Percentiles rank a stretch among this genome's conserved stretches.
These are phyloP conservation scores for Fusarium sp. DNA, from an alignment of 2,329 filamentous ascomycete genomes.

Conservation along the genomic window DNA sequence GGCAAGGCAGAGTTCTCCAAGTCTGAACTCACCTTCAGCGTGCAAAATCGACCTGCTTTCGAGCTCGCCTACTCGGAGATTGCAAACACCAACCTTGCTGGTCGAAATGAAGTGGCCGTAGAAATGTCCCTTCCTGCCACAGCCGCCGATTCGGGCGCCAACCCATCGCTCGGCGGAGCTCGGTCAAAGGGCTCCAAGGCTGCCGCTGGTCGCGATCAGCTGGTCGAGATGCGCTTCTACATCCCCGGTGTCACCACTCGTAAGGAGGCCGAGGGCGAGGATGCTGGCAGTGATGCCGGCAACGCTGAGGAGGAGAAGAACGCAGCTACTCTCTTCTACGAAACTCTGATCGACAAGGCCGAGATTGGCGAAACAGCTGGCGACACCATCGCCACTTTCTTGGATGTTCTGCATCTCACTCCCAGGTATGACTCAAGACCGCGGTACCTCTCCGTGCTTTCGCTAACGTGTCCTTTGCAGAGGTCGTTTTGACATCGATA, in stretches of 20 bases:
- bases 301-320: slow-evolving; percentile 80
- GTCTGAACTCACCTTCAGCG: slow-evolving; percentile 94
- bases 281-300: slow-evolving; percentile 71
- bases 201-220: slow-evolving; percentile 87
- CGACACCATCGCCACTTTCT: slow-evolving; percentile 96
- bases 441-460: background rate
- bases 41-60: slow-evolving; percentile 95
- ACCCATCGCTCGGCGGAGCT: slow-evolving; percentile 79
- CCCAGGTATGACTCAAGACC: slow-evolving; percentile 71
- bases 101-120: slow-evolving; percentile 96
- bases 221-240: slow-evolving; percentile 99
- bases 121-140: slow-evolving; percentile 87
- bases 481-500: slow-evolving; percentile 99
- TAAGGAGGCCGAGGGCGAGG: slow-evolving; percentile 75
- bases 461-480: slow-evolving; percentile 57
- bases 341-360: slow-evolving; percentile 97
- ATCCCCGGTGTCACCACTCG: slow-evolving; percentile 91
- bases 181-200: slow-evolving; percentile 87
- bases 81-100: slow-evolving; percentile 95
- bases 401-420: slow-evolving; percentile 96
- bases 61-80: slow-evolving; percentile 98
- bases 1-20: slow-evolving; percentile 98
- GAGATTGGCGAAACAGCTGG: slow-evolving; percentile 99
- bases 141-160: slow-evolving; percentile 77
- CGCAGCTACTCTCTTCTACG: slow-evolving; percentile 96